phyloP scores from a whole-genome alignment of 768 basidiomycete species.

The Piloderma croceum region DNA sequence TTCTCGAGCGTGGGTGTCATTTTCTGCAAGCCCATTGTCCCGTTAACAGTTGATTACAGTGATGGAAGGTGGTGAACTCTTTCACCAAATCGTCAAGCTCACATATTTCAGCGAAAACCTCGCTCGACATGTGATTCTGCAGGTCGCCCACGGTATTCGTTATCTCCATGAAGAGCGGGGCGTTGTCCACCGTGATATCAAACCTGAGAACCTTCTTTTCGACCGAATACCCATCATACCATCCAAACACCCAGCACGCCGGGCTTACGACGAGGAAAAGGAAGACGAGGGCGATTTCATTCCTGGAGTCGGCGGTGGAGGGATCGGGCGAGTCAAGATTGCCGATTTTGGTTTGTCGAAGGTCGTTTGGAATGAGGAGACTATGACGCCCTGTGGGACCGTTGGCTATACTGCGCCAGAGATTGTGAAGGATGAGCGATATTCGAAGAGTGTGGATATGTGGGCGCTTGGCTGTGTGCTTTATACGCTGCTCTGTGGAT shows the following conservation, averaged over 20 bases:
- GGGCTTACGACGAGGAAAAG: constrained; percentile 97
- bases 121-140: constrained; percentile 94
- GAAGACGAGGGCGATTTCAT: constrained; percentile 97
- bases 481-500: constrained; percentile 95
- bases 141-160: constrained; percentile 89
- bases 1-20: constrained; percentile 72
- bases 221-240: constrained; percentile 89
- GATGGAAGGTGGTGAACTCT: constrained; percentile 96
- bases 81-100: constrained; percentile 98
- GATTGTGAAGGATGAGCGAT: constrained; percentile 98
- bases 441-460: constrained; percentile 97
- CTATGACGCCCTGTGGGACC: constrained; percentile 99
- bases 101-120: constrained; percentile 98
- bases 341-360: constrained; percentile 98
- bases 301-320: constrained; percentile 89
- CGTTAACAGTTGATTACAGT: constrained; percentile 41
- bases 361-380: constrained; percentile 98
- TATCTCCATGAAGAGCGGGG: constrained; percentile 97
- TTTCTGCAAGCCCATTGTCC: background rate
- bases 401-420: constrained; percentile 99
- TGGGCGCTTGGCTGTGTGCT: constrained; percentile 99
- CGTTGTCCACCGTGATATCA: constrained; percentile 98
- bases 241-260: constrained; percentile 63
- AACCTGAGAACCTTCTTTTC: constrained; percentile 95
- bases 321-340: constrained; percentile 96